These are phyloP conservation scores for Argentina anserina DNA, from an alignment of 306 rosid species.

Conservation along the genomic window DNA sequence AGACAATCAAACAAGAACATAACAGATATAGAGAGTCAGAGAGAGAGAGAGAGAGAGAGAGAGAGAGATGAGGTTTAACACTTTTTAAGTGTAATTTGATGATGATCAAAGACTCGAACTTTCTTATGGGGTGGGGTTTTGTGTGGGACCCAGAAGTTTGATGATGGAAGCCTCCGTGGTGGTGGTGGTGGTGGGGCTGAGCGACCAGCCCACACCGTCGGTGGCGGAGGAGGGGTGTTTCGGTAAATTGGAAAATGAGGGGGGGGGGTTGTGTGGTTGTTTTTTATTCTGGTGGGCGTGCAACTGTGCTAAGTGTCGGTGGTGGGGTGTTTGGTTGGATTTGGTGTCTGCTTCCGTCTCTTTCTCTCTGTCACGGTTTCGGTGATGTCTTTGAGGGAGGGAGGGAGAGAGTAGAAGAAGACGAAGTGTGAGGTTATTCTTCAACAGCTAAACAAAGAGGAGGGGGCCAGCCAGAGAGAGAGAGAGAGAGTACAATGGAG, in stretches of 20 bases:
- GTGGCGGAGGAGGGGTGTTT: conserved; percentile 20
- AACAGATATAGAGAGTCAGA: too few species aligned
- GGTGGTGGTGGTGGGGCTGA: background rate
- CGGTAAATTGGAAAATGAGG: background rate
- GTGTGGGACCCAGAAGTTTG: conserved; percentile 21
- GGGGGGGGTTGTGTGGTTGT: too few species aligned
- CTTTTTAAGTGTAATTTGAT: background rate
- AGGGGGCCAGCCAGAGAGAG: background rate
- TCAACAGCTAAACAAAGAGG: background rate
- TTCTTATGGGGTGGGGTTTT: background rate
- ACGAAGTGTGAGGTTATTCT: background rate
- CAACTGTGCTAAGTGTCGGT: conserved; percentile 13
- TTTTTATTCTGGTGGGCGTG: background rate
- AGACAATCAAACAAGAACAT: background rate
- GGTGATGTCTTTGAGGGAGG: background rate
- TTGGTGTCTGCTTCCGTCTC: background rate
- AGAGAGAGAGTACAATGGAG: background rate
- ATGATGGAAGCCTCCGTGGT: background rate
- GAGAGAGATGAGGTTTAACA: background rate
- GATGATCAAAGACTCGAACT: background rate
- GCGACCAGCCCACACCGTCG: conserved; percentile 20
- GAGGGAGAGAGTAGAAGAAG: background rate
- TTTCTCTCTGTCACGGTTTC: background rate
- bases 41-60: background rate
- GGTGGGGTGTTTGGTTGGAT: background rate